Base-by-base conservation (phyloP, 768 basidiomycete species). In the Tulasnella sp. region DNA sequence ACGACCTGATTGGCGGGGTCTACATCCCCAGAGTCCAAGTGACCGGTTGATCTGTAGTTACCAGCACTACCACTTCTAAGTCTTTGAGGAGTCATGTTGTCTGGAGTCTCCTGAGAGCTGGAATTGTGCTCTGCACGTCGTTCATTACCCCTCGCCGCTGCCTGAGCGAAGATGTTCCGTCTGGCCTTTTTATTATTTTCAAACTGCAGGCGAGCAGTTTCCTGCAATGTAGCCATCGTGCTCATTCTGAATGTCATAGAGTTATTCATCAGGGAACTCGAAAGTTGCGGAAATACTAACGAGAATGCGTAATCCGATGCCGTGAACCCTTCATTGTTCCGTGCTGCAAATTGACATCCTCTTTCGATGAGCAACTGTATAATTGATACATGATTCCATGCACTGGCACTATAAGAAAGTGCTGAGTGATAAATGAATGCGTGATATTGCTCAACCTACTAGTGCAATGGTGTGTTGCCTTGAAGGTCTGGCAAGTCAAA, bases 281-380 rank as follows among this genome's bases (percentile, higher is more conserved):
- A 50, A 46, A 12, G 15, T 49, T 28, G 19, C 35, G 33, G 40
- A 49, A 49, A 41, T 31, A 72, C 81, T 54, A 61, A 85, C 77
- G 84, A 86, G 63, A 87, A 95, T 13, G 91, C 88, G 64, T 92
- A 95, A 66, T 96, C 92, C 0, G 81, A 80, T 8, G 92, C 82
- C 8, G 85, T 87, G 63, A 90, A 95, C 0, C 90, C 90, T 55
- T 87, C 79, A 54, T 90, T 89, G 63, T 96, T 96, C 56, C 82
- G 76, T 19, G 80, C 81, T 24, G 76, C 69, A 63, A 78, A 87
- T 60, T 82, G 81, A 60, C 88, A 92, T 0, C 92, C 90, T 54
- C 85, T 73, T 63, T 91, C 87, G 53, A 96, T 85, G 41, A 96
- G 72, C 13, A 90, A 66, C 65, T 85, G 85, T 5, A 93, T 81